Evolutionary conservation across 164 flowering plant species (phyloP).

Genomic region (Macadamia integrifolia): DNA sequence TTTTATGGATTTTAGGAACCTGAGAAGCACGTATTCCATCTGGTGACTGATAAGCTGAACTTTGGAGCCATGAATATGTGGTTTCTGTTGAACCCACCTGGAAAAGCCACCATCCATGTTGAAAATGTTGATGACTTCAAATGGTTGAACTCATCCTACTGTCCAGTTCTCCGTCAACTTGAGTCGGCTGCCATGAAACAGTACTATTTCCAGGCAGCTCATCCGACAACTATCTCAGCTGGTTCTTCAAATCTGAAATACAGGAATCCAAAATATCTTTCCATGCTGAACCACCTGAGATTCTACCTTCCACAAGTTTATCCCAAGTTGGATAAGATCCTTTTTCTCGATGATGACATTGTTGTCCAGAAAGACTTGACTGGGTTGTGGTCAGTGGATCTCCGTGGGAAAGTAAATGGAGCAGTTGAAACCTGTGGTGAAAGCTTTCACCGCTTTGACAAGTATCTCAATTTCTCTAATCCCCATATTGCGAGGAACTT

Average conservation of each 20-base stretch:
- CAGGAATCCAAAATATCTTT: conserved; percentile 95
- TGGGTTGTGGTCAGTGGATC: conserved; percentile 82
- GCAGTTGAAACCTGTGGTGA: conserved; percentile 98
- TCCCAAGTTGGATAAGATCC: conserved; percentile 90
- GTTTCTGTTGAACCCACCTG: conserved; percentile 95
- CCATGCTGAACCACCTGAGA: conserved; percentile 95
- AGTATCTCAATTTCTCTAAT: conserved; percentile 91
- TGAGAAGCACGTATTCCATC: conserved; percentile 93
- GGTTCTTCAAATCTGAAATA: conserved; percentile 94
- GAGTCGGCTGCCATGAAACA: conserved; percentile 96
- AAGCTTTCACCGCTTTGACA: conserved; percentile 97
- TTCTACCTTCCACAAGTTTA: conserved; percentile 97
- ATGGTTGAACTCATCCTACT: conserved; percentile 96
- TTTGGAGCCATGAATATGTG: conserved; percentile 99
- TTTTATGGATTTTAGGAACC: conserved; percentile 69
- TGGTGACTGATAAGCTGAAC: conserved; percentile 91
- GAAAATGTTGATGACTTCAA: conserved; percentile 98
- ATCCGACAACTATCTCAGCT: conserved; percentile 74
- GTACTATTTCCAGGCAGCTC: conserved; percentile 90
- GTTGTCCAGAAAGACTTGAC: conserved; percentile 97
- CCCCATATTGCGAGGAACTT: conserved; percentile 83
- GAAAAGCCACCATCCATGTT: conserved; percentile 93
- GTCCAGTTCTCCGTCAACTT: conserved; percentile 88
- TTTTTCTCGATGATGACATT: conserved; percentile 98
- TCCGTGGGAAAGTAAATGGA: conserved; percentile 94